Conservation (phyloP, 1,284 basidiomycete genomes). For the Naganishia sp. region DNA sequence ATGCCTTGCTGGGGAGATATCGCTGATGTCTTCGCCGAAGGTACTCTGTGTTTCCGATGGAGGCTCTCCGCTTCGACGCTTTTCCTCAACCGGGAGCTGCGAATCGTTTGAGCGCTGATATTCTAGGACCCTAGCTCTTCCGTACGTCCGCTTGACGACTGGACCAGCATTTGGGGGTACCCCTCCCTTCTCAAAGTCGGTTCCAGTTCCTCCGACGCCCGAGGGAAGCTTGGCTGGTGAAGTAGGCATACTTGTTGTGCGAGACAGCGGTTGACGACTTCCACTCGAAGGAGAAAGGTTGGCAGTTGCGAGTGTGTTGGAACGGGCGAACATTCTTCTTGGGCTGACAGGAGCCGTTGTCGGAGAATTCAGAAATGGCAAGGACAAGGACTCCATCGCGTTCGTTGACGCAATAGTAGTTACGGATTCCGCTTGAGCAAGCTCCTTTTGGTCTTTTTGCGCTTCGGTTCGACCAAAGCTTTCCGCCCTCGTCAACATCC, state of each 20-base stretch:
- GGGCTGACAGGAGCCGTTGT: slow-evolving; percentile 1
- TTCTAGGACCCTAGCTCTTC: neutral
- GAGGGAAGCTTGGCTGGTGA: neutral
- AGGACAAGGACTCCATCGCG: neutral
- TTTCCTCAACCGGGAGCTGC: neutral
- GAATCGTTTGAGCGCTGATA: too few species aligned
- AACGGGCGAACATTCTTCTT: slow-evolving; percentile 9
- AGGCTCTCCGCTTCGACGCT: neutral
- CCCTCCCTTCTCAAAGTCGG: neutral
- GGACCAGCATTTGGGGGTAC: neutral
- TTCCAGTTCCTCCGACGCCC: neutral
- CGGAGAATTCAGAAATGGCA: too few species aligned
- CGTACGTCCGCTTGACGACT: slow-evolving; percentile 10
- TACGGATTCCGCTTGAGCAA: neutral
- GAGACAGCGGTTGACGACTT: neutral
- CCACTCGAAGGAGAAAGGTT: slow-evolving; percentile 4
- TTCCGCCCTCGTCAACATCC: slow-evolving; percentile 23
- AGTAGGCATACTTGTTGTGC: slow-evolving; percentile 15
- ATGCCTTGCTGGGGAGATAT: neutral
- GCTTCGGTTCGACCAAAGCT: slow-evolving; percentile 19
- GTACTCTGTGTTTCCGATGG: neutral
- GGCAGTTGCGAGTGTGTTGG: slow-evolving; percentile 1
- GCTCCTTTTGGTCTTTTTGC: slow-evolving; percentile 14
- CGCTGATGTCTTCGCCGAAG: neutral
- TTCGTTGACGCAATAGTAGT: neutral